Conservation (phyloP, 345 rosid species). For the Jatropha curcas region DNA sequence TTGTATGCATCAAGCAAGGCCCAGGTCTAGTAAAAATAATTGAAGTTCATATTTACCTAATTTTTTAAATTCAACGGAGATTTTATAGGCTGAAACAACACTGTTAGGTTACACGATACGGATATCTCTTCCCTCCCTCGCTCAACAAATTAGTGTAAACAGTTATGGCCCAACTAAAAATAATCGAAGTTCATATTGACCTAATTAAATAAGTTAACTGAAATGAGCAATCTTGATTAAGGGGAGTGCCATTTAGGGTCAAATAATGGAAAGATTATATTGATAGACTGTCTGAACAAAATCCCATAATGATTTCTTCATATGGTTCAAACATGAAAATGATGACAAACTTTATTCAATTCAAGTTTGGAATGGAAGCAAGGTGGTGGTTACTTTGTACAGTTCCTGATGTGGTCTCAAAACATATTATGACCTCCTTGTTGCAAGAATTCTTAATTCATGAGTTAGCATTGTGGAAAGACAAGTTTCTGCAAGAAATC, state of each 20-base stretch:
- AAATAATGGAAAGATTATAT: not conserved
- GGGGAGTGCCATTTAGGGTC: not conserved
- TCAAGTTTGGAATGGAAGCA: constrained; percentile 21
- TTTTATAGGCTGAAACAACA: too few species aligned
- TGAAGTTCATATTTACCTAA: too few species aligned
- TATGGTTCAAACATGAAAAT: constrained; percentile 5
- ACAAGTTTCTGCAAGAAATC: too few species aligned
- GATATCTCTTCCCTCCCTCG: too few species aligned
- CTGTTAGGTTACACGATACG: too few species aligned
- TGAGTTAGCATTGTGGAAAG: too few species aligned
- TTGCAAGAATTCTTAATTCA: too few species aligned
- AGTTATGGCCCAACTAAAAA: not conserved
- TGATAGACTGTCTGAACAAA: not conserved
- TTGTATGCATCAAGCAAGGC: too few species aligned
- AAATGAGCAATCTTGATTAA: not conserved
- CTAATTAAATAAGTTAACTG: not conserved
- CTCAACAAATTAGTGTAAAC: not conserved
- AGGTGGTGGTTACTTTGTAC: not conserved
- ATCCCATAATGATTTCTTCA: not conserved
- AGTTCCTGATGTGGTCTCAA: not conserved
- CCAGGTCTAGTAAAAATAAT: too few species aligned
- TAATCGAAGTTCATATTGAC: not conserved
- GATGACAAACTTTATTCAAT: constrained; percentile 13
- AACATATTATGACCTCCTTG: not conserved
- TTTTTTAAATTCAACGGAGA: too few species aligned